Base-by-base conservation (phyloP, 768 basidiomycete genomes). In the Paxillus rubicundulus region DNA sequence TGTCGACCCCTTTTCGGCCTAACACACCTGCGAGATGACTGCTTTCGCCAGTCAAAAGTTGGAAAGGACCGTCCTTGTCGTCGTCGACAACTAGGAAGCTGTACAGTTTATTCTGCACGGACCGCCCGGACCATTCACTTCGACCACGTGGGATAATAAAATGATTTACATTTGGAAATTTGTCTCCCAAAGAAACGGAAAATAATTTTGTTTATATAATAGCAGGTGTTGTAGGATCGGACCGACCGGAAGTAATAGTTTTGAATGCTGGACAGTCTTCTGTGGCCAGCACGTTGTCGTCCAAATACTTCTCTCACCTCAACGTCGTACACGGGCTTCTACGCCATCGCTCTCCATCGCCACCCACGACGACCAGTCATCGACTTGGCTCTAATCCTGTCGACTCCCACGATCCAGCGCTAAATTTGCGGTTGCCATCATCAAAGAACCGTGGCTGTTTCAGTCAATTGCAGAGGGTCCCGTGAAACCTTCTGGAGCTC, bases 381-480 rank as follows among this genome's bases (percentile, higher is more conserved):
- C 30, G 20, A n/a, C 20, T n/a, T 1, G 4, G 16, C 52, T 46
- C 40, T 38, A 16, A 7, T 39, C 9, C 18, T 5, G 32, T 21
- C 49, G 53, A 48, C 58, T 41, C 37, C 2, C 50, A 63, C 58
- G 61, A 61, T 57, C 65, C 53, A 50, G 57, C 63, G 58, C 17
- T 48, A 27, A 28, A 52, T 55, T 47, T 53, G 53, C 53, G 64
- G 64, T 65, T 17, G 34, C 57, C 38, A 54, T 48, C 56, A 65
- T 59, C 57, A 52, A 57, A 50, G 63, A 65, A 65, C 56, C 58
- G 58, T 66, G 64, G 63, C 65, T 54, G 59, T 66, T 64, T 58
- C 53, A 50, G 50, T 59, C 7, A 24, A 24, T 21, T 33, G 14
- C 14, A 38, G 61, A 47, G 50, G 40, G 44, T 50, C 49, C 62